Conservation (phyloP, 805 yeast species). For the Kodamaea lidongshanica region DNA sequence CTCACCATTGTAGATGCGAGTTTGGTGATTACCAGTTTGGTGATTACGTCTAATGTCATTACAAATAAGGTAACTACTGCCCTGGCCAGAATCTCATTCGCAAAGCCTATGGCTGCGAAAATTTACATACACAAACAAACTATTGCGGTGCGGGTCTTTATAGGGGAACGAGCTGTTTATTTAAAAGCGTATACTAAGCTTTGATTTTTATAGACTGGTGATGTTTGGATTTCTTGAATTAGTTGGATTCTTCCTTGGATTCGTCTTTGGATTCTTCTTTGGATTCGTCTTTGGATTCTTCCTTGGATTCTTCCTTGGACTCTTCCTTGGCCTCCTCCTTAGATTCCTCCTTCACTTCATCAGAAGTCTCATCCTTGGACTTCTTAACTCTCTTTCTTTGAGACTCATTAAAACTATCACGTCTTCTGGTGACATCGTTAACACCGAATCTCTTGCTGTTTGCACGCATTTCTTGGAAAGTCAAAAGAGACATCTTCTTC, state of each 20-base stretch:
- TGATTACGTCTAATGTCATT: no score
- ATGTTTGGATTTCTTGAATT: no score
- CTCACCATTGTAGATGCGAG: no score
- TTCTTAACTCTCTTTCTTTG: conserved; percentile 22
- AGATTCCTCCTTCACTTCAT: conserved; percentile 9
- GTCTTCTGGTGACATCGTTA: conserved; percentile 42
- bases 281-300: conserved; percentile 7
- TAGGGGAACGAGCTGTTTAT: no score
- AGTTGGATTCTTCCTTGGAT: conserved; percentile 5
- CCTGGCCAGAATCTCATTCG: no score
- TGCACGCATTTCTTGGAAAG: conserved; percentile 42
- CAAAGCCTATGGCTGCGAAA: no score
- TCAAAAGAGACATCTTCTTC: conserved; percentile 41
- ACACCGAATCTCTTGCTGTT: conserved; percentile 42
- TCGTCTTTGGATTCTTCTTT: conserved; percentile 6
- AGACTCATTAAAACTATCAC: conserved; percentile 38
- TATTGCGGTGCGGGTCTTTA: no score
- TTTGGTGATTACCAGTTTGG: no score
- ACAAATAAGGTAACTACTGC: no score
- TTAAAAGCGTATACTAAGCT: no score
- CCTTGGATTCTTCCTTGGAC: conserved; percentile 4
- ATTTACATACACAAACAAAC: no score
- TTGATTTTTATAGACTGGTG: no score
- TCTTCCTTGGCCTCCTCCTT: conserved; percentile 9
- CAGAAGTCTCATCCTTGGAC: conserved; percentile 11